A percentile compares a stretch with the other conserved stretches of the same genome.
phyloP scores from a whole-genome alignment of 805 yeast genomes.

The Spathaspora passalidarum region DNA sequence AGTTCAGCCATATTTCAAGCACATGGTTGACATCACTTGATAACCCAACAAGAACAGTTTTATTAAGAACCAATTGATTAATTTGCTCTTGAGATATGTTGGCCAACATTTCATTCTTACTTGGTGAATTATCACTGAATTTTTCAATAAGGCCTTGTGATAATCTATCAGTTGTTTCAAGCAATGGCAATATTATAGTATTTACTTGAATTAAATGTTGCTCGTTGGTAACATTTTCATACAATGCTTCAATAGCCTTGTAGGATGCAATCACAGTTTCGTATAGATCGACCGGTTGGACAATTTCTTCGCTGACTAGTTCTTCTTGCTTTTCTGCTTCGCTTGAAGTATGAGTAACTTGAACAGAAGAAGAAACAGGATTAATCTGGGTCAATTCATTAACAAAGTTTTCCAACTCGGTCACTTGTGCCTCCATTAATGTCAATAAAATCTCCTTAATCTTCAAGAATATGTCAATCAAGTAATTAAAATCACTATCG shows the following conservation, averaged over 20 bases:
- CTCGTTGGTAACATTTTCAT: slow-evolving; percentile 21
- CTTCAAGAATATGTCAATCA: slow-evolving; percentile 13
- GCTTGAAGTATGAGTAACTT: neutral
- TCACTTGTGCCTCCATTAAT: slow-evolving; percentile 26
- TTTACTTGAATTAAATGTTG: slow-evolving; percentile 1
- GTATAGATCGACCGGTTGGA: slow-evolving; percentile 35
- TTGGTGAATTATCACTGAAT: slow-evolving; percentile 15
- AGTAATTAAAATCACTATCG: slow-evolving; percentile 9
- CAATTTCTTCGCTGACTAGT: slow-evolving; percentile 16
- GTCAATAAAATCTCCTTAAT: slow-evolving; percentile 18
- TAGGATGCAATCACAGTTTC: slow-evolving; percentile 31
- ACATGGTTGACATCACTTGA: slow-evolving; percentile 22
- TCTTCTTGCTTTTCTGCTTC: slow-evolving; percentile 12
- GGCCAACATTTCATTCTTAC: slow-evolving; percentile 21
- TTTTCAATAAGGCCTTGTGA: slow-evolving; percentile 16
- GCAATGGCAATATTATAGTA: slow-evolving; percentile 16
- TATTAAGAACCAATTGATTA: slow-evolving; percentile 29
- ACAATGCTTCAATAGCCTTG: slow-evolving; percentile 25
- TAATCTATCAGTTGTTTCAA: slow-evolving; percentile 16
- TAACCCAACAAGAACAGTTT: slow-evolving; percentile 26
- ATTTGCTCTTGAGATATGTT: slow-evolving; percentile 24
- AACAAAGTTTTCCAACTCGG: slow-evolving; percentile 25
- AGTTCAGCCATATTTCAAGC: slow-evolving; percentile 30
- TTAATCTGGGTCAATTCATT: slow-evolving; percentile 15
- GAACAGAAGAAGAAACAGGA: slow-evolving; percentile 1